Percentiles rank a stretch among this genome's conserved stretches.
Conservation (phyloP, 306 rosid genomes). For the Mimosa bimucronata region DNA sequence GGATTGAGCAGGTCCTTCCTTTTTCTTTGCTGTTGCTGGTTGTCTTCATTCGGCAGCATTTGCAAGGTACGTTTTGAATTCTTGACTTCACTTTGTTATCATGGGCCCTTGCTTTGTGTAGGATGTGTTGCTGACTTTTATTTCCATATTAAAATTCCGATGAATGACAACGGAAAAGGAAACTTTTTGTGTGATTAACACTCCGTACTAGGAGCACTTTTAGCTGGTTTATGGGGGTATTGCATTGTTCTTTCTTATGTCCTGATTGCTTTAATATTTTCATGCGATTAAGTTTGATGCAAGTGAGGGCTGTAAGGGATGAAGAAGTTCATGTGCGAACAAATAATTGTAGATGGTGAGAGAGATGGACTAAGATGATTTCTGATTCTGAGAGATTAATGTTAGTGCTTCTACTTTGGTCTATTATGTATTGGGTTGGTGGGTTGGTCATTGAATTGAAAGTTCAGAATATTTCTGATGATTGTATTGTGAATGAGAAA, state of each 20-base stretch:
- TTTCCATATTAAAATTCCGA: background rate
- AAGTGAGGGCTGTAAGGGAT: background rate
- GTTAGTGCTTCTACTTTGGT: background rate
- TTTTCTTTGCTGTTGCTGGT: conserved; percentile 94
- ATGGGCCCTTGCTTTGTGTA: background rate
- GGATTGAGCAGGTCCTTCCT: conserved; percentile 95
- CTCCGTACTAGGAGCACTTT: background rate
- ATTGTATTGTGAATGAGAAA: background rate
- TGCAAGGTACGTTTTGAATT: conserved; percentile 67
- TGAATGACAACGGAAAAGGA: background rate
- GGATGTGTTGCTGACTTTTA: background rate
- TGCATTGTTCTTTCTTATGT: background rate
- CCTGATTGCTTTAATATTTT: background rate
- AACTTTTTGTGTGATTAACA: background rate
- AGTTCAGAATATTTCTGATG: background rate
- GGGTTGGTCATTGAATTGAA: background rate
- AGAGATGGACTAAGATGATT: background rate
- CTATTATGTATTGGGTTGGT: background rate
- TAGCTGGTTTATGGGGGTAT: background rate
- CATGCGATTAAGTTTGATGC: background rate
- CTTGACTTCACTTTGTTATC: background rate
- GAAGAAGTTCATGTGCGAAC: background rate
- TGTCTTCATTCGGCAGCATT: conserved; percentile 96
- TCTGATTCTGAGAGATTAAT: background rate
- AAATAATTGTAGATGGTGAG: conserved; percentile 5